Percentiles rank a stretch among this genome's conserved stretches.
phyloP scores from a whole-genome alignment of 78 protist species.

The Cavenderia fasciculata region DNA sequence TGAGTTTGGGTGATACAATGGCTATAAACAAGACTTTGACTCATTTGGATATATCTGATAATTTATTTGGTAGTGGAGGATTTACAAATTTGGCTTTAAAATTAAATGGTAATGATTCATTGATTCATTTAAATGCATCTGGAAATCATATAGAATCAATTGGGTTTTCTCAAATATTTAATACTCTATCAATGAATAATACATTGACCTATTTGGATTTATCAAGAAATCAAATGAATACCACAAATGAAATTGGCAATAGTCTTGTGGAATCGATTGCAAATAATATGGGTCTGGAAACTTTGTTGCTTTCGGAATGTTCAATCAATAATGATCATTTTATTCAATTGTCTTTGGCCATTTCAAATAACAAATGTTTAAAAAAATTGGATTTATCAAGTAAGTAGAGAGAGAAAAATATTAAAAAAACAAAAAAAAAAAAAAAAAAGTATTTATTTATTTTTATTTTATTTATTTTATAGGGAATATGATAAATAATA shows the following conservation, averaged over 20 bases:
- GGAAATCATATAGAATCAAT: slow-evolving; percentile 2
- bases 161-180: neutral
- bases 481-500: too few relatives aligned
- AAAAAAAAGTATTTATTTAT: too few relatives aligned
- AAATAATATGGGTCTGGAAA: neutral
- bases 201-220: slow-evolving; percentile 7
- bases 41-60: slow-evolving; percentile 3
- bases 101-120: neutral
- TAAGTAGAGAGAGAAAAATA: too few relatives aligned
- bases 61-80: slow-evolving; percentile 14
- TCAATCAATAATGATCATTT: neutral
- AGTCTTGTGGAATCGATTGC: neutral
- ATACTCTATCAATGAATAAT: neutral
- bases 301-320: neutral
- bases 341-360: neutral
- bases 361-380: too few relatives aligned
- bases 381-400: too few relatives aligned
- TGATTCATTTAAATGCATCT: slow-evolving; percentile 7
- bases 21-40: slow-evolving; percentile 1
- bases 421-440: too few relatives aligned
- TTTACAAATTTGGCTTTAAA: neutral
- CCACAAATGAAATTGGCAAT: neutral
- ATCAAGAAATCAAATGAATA: slow-evolving; percentile 10
- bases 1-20: slow-evolving; percentile 13
- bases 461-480: too few relatives aligned